phyloP scores from a whole-genome alignment of 352 stramenopile genomes.

The Detonula confervacea region DNA sequence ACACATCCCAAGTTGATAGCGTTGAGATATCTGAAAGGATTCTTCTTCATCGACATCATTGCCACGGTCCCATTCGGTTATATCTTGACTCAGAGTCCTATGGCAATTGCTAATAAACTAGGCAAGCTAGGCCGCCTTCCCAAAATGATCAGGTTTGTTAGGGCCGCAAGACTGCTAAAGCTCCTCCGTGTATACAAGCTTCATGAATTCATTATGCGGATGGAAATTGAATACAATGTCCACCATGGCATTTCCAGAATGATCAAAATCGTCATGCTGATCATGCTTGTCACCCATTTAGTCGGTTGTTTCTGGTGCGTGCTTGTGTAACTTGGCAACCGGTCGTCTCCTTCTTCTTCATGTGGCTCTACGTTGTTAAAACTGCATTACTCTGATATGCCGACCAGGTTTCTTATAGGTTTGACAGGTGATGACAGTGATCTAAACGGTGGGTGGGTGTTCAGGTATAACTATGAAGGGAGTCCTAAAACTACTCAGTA shows the following conservation, averaged over 20 bases:
- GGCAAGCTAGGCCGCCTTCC: conserved; percentile 44
- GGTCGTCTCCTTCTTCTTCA: too few relatives aligned
- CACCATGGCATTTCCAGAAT: conserved; percentile 40
- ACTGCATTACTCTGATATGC: too few relatives aligned
- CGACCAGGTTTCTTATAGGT: too few relatives aligned
- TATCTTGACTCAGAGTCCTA: conserved; percentile 23
- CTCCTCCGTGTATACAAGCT: conserved; percentile 37
- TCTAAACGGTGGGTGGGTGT: conserved; percentile 46
- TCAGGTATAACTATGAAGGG: conserved; percentile 31
- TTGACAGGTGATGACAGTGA: conserved; percentile 19
- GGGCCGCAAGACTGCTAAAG: conserved; percentile 31
- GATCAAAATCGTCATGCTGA: conserved; percentile 46
- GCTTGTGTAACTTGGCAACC: too few relatives aligned
- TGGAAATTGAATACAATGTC: conserved; percentile 45
- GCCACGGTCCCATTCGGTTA: conserved; percentile 63
- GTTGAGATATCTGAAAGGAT: conserved; percentile 58
- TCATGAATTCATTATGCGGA: conserved; percentile 32
- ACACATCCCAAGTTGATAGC: conserved; percentile 53
- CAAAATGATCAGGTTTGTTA: conserved; percentile 42
- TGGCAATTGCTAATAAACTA: conserved; percentile 33
- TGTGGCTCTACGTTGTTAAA: too few relatives aligned
- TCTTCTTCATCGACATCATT: conserved; percentile 71
- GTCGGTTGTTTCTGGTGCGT: conserved; percentile 53
- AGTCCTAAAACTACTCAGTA: conserved; percentile 31
- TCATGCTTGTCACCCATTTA: conserved; percentile 48